Evolutionary conservation across 1,284 basidiomycete genomes (phyloP).

Genomic region (Apiotrichum veenhuisii): DNA sequence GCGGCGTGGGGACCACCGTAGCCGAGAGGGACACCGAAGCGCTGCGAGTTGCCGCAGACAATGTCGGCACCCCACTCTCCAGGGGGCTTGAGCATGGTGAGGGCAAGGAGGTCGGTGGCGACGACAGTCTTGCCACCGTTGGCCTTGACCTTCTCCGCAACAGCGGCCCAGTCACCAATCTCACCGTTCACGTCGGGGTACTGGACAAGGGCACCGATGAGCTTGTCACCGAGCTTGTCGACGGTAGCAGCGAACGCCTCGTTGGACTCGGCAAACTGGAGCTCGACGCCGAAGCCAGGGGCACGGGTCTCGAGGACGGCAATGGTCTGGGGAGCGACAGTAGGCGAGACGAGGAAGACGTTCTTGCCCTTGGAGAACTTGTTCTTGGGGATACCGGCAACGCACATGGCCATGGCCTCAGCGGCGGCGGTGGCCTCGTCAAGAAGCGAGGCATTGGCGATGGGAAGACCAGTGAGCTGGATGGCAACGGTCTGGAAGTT

Average conservation of each 20-base stretch:
- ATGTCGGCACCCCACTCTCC: constrained; percentile 99
- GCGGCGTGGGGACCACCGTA: constrained; percentile 91
- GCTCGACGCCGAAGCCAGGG: constrained; percentile 80
- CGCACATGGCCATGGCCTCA: constrained; percentile 58
- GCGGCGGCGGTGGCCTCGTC: constrained; percentile 91
- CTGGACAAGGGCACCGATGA: constrained; percentile 86
- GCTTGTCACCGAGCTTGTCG: constrained; percentile 54
- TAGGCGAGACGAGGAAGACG: constrained; percentile 77
- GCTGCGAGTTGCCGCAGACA: constrained; percentile 88
- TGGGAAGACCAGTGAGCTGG: constrained; percentile 90
- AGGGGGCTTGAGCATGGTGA: constrained; percentile 90
- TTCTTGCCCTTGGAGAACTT: constrained; percentile 66
- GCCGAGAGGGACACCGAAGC: constrained; percentile 84
- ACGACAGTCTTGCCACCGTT: constrained; percentile 74
- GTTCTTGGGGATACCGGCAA: constrained; percentile 43
- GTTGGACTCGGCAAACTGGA: constrained; percentile 58
- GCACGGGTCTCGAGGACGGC: constrained; percentile 82
- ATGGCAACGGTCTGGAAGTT: constrained; percentile 97
- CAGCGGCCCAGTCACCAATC: constrained; percentile 68
- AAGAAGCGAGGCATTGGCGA: constrained; percentile 87
- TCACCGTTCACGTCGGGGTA: constrained; percentile 88
- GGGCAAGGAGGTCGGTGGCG: constrained; percentile 86
- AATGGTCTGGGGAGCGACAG: constrained; percentile 79
- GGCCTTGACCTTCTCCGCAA: constrained; percentile 70
- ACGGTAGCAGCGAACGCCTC: constrained; percentile 56